These are phyloP conservation scores for Colletotrichum cordylinicola DNA, from an alignment of 2,329 filamentous ascomycete genomes.

Conservation along the genomic window DNA sequence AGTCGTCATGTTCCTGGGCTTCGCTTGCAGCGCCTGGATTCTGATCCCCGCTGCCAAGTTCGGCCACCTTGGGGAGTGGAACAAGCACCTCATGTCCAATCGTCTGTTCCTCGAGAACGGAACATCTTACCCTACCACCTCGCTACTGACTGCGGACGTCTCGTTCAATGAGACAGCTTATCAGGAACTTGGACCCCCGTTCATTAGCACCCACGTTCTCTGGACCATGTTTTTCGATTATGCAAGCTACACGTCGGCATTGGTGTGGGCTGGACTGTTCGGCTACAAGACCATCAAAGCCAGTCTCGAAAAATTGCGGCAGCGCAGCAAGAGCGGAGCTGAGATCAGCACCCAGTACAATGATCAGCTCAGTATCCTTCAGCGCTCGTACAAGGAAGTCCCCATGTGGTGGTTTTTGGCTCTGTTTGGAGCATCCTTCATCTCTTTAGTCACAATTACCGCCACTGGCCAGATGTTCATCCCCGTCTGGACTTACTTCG, in stretches of 20 bases:
- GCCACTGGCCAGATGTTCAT: constrained; percentile 60
- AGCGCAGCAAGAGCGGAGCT: constrained; percentile 41
- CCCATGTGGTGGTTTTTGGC: constrained; percentile 63
- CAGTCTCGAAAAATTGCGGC: constrained; percentile 30
- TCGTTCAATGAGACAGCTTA: constrained; percentile 67
- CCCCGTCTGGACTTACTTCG: constrained; percentile 64
- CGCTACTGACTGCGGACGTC: constrained; percentile 45
- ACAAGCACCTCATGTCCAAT: constrained; percentile 64
- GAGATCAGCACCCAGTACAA: constrained; percentile 55
- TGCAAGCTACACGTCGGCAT: constrained; percentile 57
- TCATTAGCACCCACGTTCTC: constrained; percentile 40
- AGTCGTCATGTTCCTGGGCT: constrained; percentile 59
- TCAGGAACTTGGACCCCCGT: constrained; percentile 58
- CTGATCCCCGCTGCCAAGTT: constrained; percentile 64
- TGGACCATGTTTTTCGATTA: constrained; percentile 39
- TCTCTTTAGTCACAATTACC: constrained; percentile 53
- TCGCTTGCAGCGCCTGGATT: constrained; percentile 62
- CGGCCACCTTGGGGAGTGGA: constrained; percentile 53
- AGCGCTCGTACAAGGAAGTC: constrained; percentile 62
- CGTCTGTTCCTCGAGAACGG: constrained; percentile 55
- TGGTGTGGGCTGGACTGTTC: constrained; percentile 58
- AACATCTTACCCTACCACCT: constrained; percentile 46
- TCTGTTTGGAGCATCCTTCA: constrained; percentile 53
- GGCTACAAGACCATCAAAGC: constrained; percentile 38
- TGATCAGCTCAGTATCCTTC: constrained; percentile 64